Conservation (phyloP, 140 eudicot species). For the Stevia rebaudiana region DNA sequence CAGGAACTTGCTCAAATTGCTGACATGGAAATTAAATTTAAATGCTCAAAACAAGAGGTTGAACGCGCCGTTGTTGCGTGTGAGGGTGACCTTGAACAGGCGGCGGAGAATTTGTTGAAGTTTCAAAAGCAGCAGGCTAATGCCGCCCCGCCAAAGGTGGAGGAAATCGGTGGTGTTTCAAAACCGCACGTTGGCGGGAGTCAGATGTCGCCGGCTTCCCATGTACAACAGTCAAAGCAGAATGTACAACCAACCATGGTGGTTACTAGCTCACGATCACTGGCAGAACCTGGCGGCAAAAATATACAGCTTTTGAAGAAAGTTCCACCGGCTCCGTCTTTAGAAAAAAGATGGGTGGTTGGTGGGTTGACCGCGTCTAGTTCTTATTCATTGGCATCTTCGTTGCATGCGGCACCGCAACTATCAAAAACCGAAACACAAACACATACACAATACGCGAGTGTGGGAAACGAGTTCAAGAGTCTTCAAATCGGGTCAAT, state of each 20-base stretch:
- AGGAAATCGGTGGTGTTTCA: conserved; percentile 1
- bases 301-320: conserved; percentile 26
- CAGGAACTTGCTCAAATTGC: conserved; percentile 44
- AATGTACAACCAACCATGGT: conserved; percentile 15
- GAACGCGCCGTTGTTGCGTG: conserved; percentile 43
- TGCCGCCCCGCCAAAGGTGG: conserved; percentile 21
- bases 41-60: conserved; percentile 53
- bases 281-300: conserved; percentile 17
- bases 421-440: conserved; percentile 26
- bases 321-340: conserved; percentile 16
- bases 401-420: conserved; percentile 35
- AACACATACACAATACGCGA: conserved; percentile 15
- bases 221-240: neutral
- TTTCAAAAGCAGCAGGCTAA: conserved; percentile 36
- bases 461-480: conserved; percentile 32
- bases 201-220: neutral
- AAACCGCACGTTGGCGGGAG: neutral
- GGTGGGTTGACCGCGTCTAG: conserved; percentile 28
- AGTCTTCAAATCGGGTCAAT: conserved; percentile 17
- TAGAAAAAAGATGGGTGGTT: conserved; percentile 38
- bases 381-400: conserved; percentile 29
- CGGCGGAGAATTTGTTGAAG: conserved; percentile 33
- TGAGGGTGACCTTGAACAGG: conserved; percentile 50
- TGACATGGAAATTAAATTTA: conserved; percentile 36
- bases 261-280: neutral